Evolutionary conservation across 768 basidiomycete species (phyloP).

Genomic region (Tricholoma saponaceum): DNA sequence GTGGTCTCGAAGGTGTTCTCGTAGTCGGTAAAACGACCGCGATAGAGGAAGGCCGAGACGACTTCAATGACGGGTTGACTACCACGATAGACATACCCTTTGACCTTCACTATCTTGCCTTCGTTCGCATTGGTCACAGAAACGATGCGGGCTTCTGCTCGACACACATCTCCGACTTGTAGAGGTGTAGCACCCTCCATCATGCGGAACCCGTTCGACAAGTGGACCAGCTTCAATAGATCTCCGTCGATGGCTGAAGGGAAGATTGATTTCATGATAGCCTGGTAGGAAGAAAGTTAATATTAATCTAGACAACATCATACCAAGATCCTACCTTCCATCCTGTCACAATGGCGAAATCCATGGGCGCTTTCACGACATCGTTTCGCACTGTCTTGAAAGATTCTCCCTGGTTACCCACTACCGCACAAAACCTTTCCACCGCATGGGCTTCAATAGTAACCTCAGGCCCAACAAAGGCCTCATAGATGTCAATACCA

Average conservation of each 20-base stretch:
- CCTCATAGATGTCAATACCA: slow-evolving; percentile 73
- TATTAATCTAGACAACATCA: slow-evolving; percentile 4
- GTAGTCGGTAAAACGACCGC: slow-evolving; percentile 90
- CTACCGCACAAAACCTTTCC: slow-evolving; percentile 87
- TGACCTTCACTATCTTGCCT: slow-evolving; percentile 91
- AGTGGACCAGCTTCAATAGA: slow-evolving; percentile 91
- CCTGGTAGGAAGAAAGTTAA: slow-evolving; percentile 40
- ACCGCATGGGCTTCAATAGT: slow-evolving; percentile 72
- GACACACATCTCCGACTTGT: slow-evolving; percentile 84
- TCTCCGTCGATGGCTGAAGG: slow-evolving; percentile 90
- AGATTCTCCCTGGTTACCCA: slow-evolving; percentile 88
- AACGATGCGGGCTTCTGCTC: slow-evolving; percentile 81
- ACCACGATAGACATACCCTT: slow-evolving; percentile 75
- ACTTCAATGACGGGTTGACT: slow-evolving; percentile 88
- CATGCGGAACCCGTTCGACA: slow-evolving; percentile 95
- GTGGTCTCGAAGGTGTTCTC: slow-evolving; percentile 94
- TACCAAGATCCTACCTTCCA: slow-evolving; percentile 75
- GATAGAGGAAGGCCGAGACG: slow-evolving; percentile 93
- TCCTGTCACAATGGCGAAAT: slow-evolving; percentile 96
- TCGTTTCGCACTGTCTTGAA: slow-evolving; percentile 78
- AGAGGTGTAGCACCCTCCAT: slow-evolving; percentile 75
- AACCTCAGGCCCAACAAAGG: slow-evolving; percentile 84
- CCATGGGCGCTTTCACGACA: slow-evolving; percentile 88
- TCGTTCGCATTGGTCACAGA: slow-evolving; percentile 88
- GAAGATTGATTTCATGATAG: slow-evolving; percentile 99